Base-by-base conservation (phyloP, 2,329 filamentous ascomycete genomes). In the Colletotrichum sp. region DNA sequence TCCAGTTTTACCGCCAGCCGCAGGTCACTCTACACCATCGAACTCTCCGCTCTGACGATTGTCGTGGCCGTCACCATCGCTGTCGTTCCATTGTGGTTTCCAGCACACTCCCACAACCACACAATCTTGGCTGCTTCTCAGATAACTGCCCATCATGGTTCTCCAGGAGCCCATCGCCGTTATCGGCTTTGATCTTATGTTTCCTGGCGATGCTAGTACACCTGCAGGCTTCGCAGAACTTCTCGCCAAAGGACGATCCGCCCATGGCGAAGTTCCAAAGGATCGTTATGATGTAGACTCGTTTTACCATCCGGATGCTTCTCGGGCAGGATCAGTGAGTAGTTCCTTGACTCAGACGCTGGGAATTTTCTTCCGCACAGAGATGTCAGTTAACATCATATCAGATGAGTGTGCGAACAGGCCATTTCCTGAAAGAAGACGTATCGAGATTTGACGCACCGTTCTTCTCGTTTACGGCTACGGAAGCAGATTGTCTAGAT, bases 401-500 rank as follows among this genome's bases (percentile, higher is more conserved):
- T n/a, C 9, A 48, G 38, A 48, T 48, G 38, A 48, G 38, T 48
- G 38, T 48, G 9, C 18, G 38, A 48, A 48, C 38, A 48, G 38
- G 38, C 18, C 38, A 48, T 7, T 48, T 48, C 18, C 38, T 48
- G 18, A 48, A 48, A 48, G 18, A 48, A 48, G 38, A 48, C 38
- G 38, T n/a, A 48, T 48, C 38, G 38, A n/a, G 38, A n/a, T 48
- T 75, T 36, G 68, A 75, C 30, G 77, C 34, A 76, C 79, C 36
- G 13, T 81, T 81, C 71, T 81, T 81, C 66, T 71, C 69, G 30
- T 78, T 79, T 36, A 71, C 78, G 6, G 71, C 70, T 6, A 63
- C 57, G 18, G 80, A 81, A 21, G 79, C 77, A 5, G 71, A 78
- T 5, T 79, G 79, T 7, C 81, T 83, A 74, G 82, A 83, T 28